phyloP scores from a whole-genome alignment of 371 early-diverging fungal genomes.

The Dichotomocladium elegans region DNA sequence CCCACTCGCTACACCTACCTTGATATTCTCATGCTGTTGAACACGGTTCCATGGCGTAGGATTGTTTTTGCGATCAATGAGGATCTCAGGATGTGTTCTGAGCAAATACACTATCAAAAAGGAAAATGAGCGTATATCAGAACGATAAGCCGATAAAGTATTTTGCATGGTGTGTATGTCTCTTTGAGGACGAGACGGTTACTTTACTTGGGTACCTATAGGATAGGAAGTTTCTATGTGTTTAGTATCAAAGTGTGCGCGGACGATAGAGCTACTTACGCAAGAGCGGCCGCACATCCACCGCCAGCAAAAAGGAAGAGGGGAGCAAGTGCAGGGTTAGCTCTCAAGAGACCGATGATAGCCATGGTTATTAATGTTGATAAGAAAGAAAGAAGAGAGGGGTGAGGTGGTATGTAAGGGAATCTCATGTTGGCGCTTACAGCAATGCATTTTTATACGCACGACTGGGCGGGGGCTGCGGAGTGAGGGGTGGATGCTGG shows the following conservation, averaged over 20 bases:
- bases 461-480: too few species aligned
- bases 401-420: too few species aligned
- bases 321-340: conserved; percentile 40
- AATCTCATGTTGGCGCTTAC: too few species aligned
- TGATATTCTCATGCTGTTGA: conserved; percentile 43
- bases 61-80: conserved; percentile 43
- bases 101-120: conserved; percentile 34
- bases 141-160: too few species aligned
- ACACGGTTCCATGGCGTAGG: conserved; percentile 44
- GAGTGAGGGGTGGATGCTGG: too few species aligned
- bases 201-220: conserved; percentile 21
- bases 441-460: too few species aligned
- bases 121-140: too few species aligned
- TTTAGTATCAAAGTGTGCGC: too few species aligned
- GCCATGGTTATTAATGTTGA: conserved; percentile 4
- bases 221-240: background rate
- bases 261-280: conserved; percentile 32
- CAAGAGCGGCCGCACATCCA: conserved; percentile 42
- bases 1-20: too few species aligned
- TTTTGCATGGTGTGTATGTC: too few species aligned
- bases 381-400: conserved; percentile 9
- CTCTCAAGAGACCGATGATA: conserved; percentile 22
- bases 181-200: too few species aligned
- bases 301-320: conserved; percentile 41
- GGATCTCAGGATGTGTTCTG: conserved; percentile 44